Percentiles rank a stretch among this genome's conserved stretches.
Conservation (phyloP, 2,329 filamentous ascomycete species). For the Xylaria sp. region DNA sequence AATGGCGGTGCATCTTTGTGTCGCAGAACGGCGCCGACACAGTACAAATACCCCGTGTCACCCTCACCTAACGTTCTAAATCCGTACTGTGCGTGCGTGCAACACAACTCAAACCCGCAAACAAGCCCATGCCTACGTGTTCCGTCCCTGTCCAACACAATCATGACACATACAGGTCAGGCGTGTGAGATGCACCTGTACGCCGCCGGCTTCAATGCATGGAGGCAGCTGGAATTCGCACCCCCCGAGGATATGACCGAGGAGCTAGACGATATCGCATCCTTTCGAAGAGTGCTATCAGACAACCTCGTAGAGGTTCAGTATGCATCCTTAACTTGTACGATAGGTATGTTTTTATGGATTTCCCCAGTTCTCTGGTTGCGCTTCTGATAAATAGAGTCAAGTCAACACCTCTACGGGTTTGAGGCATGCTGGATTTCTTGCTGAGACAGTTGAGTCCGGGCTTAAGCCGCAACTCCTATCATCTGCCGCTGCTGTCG, state of each 20-base stretch:
- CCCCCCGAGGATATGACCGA: conserved; percentile 6
- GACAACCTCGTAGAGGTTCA: conserved; percentile 43
- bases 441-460: conserved; percentile 31
- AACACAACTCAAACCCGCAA: not conserved
- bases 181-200: conserved; percentile 53
- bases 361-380: not conserved
- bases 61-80: not conserved
- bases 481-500: conserved; percentile 39
- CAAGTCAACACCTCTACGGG: conserved; percentile 35
- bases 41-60: no score
- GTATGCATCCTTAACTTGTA: conserved; percentile 47
- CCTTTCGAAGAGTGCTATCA: conserved; percentile 51
- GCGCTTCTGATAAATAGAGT: conserved; percentile 4
- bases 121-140: not conserved
- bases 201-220: conserved; percentile 64
- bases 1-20: no score
- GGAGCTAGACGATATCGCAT: conserved; percentile 53
- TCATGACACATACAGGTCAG: not conserved
- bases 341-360: conserved; percentile 53
- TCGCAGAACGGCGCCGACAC: no score
- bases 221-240: conserved; percentile 57
- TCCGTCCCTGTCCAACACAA: not conserved
- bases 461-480: conserved; percentile 33
- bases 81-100: conserved; percentile 1
- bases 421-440: conserved; percentile 38